Percentiles rank a stretch among this genome's conserved stretches.
Conservation (phyloP, 2,329 filamentous ascomycete species). For the Lachnum nothofagi region DNA sequence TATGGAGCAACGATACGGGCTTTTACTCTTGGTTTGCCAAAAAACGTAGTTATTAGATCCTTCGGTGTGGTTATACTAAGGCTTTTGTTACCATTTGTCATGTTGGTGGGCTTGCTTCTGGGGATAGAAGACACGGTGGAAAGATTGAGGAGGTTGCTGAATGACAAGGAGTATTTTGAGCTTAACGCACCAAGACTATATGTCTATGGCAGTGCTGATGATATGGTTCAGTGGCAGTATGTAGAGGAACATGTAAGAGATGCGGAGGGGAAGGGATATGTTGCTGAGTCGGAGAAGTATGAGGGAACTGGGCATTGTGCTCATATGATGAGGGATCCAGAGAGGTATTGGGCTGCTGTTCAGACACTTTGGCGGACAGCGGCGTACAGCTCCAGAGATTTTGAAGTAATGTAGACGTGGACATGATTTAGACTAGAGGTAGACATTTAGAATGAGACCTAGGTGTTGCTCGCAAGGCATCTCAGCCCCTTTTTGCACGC, state of each 20-base stretch:
- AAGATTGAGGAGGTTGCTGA: conserved; percentile 16
- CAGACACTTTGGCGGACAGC: conserved; percentile 21
- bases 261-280: conserved; percentile 19
- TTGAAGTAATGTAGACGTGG: no score
- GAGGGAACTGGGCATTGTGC: conserved; percentile 21
- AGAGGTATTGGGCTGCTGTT: conserved; percentile 26
- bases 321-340: conserved; percentile 19
- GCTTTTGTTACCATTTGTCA: conserved; percentile 9
- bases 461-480: no score
- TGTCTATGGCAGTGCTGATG: conserved; percentile 27
- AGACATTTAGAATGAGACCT: no score
- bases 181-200: conserved; percentile 21
- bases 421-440: no score
- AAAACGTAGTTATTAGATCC: conserved; percentile 16
- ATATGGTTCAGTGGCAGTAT: conserved; percentile 24
- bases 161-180: conserved; percentile 19
- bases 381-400: neutral
- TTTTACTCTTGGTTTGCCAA: conserved; percentile 26
- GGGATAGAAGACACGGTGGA: conserved; percentile 16
- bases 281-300: conserved; percentile 20
- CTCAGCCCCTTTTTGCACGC: no score
- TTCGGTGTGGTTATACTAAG: conserved; percentile 11
- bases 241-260: conserved; percentile 28
- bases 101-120: conserved; percentile 3
- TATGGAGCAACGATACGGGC: conserved; percentile 18